A percentile compares a stretch with the other conserved stretches of the same genome.
Evolutionary conservation across 129 eudicot species (phyloP).

Genomic region (Tagetes erecta): DNA sequence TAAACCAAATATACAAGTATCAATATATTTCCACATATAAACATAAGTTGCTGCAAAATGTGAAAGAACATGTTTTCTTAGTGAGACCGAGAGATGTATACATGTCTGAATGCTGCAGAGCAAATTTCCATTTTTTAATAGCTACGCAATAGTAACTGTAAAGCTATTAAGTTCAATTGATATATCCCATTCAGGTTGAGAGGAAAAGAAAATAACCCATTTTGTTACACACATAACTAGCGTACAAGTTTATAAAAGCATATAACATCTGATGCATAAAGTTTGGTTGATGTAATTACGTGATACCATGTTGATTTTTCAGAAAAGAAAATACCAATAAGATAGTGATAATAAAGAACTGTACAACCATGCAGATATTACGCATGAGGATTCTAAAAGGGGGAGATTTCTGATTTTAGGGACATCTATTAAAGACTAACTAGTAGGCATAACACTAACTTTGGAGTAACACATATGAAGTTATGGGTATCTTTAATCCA

Average conservation of each 20-base stretch:
- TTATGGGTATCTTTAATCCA: slow-evolving; percentile 2
- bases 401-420: not conserved
- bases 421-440: slow-evolving; percentile 6
- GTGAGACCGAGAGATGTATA: slow-evolving; percentile 10
- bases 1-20: slow-evolving; percentile 18
- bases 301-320: slow-evolving; percentile 15
- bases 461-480: slow-evolving; percentile 9
- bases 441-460: slow-evolving; percentile 9
- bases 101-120: not conserved
- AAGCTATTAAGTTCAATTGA: not conserved
- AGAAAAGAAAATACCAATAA: not conserved
- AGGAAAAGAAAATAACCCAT: slow-evolving; percentile 7
- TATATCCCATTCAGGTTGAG: not conserved
- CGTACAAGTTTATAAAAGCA: slow-evolving; percentile 16
- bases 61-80: slow-evolving; percentile 11
- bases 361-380: not conserved
- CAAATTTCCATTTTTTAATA: not conserved
- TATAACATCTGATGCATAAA: not conserved
- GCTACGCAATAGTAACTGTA: not conserved
- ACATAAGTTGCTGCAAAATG: slow-evolving; percentile 24
- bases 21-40: not conserved
- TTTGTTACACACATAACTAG: not conserved
- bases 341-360: slow-evolving; percentile 6
- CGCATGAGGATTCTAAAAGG: not conserved
- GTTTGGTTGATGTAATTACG: slow-evolving; percentile 10